Evolutionary conservation across 768 basidiomycete species (phyloP).

Genomic region (Lactarius vividus): DNA sequence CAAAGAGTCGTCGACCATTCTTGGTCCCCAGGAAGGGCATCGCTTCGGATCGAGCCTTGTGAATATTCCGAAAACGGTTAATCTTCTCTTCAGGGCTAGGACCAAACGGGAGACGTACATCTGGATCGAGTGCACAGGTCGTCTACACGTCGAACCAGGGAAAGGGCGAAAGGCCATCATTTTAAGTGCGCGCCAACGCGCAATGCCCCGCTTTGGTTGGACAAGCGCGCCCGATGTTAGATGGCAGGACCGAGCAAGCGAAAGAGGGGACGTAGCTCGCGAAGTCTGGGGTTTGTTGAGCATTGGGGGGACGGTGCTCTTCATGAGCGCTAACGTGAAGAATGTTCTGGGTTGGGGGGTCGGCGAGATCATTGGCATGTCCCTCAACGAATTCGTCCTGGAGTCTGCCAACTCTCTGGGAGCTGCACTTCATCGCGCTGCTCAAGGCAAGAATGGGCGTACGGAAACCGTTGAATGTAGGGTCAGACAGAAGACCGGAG

Average conservation of each 20-base stretch:
- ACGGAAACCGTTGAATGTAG: constrained; percentile 22
- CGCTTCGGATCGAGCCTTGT: constrained; percentile 13
- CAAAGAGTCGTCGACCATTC: constrained; percentile 57
- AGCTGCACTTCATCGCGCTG: constrained; percentile 28
- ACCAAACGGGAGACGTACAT: constrained; percentile 65
- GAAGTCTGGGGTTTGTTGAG: constrained; percentile 60
- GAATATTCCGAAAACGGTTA: constrained; percentile 55
- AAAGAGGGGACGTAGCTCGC: constrained; percentile 30
- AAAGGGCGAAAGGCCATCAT: constrained; percentile 95
- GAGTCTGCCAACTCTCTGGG: constrained; percentile 8
- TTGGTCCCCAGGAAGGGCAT: constrained; percentile 29
- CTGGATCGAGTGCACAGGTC: constrained; percentile 90
- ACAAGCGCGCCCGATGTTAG: constrained; percentile 45
- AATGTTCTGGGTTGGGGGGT: constrained; percentile 66
- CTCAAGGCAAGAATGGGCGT: constrained; percentile 12
- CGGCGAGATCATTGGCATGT: constrained; percentile 52
- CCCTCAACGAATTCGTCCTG: constrained; percentile 40
- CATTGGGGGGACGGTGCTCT: constrained; percentile 46
- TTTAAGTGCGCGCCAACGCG: constrained; percentile 73
- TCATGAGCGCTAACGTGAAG: constrained; percentile 47
- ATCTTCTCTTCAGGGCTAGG: constrained; percentile 80
- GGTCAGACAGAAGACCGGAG: constrained; percentile 19
- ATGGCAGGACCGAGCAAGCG: constrained; percentile 16
- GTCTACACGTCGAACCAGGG: constrained; percentile 87
- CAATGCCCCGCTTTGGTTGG: constrained; percentile 66